Conservation (phyloP, 1,139 yeast genomes). For the Yamadazyma triangularis region DNA sequence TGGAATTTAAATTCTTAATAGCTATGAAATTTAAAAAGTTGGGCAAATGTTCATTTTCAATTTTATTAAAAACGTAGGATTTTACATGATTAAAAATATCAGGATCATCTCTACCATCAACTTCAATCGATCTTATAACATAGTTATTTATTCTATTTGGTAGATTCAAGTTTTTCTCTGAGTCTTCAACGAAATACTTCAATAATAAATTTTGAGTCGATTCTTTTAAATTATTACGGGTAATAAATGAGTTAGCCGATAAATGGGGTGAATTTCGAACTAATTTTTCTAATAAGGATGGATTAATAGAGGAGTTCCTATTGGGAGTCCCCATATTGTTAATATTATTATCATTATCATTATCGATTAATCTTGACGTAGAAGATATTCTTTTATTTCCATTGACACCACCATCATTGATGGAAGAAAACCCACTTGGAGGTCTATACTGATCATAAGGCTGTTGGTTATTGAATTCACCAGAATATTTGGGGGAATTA, state of each 20-base stretch:
- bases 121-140: conserved; percentile 64
- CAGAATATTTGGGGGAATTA: not conserved
- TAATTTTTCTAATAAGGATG: conserved; percentile 45
- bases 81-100: conserved; percentile 86
- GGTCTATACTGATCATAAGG: conserved; percentile 11
- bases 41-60: conserved; percentile 90
- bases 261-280: conserved; percentile 35
- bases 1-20: conserved; percentile 71
- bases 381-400: conserved; percentile 26
- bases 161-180: conserved; percentile 70
- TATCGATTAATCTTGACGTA: conserved; percentile 16
- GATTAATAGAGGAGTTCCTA: conserved; percentile 30
- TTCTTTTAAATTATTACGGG: conserved; percentile 62
- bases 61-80: conserved; percentile 74
- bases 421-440: conserved; percentile 13
- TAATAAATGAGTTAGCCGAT: conserved; percentile 39
- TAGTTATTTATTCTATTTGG: conserved; percentile 63
- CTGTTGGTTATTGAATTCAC: conserved; percentile 1
- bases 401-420: too few relatives aligned
- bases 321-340: conserved; percentile 9
- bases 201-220: conserved; percentile 71
- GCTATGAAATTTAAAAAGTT: conserved; percentile 77
- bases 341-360: conserved; percentile 3
- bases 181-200: conserved; percentile 75
- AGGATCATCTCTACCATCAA: conserved; percentile 89